A percentile compares a stretch with the other conserved stretches of the same genome.
phyloP scores from a whole-genome alignment of 345 rosid genomes.

The Corchorus capsularis region DNA sequence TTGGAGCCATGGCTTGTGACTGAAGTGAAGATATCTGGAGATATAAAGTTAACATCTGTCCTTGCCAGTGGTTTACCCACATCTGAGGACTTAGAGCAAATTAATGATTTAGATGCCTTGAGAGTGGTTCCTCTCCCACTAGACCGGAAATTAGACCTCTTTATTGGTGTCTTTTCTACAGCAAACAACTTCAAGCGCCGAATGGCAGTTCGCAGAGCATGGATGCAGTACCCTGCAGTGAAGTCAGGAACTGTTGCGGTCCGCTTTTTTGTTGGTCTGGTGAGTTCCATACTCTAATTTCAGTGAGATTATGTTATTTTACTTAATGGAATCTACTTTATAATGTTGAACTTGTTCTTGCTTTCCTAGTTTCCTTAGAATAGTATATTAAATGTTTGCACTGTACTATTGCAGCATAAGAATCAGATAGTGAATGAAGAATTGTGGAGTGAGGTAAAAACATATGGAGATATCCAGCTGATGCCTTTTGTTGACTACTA shows the following conservation, averaged over 20 bases:
- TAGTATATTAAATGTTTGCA: constrained; percentile 3
- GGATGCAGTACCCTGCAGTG: constrained; percentile 91
- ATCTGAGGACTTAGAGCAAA: constrained; percentile 80
- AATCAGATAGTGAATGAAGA: constrained; percentile 85
- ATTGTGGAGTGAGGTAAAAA: constrained; percentile 85
- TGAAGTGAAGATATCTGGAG: constrained; percentile 84
- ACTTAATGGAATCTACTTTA: neutral
- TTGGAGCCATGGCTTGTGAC: constrained; percentile 95
- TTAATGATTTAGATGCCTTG: constrained; percentile 63
- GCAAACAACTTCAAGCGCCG: constrained; percentile 94
- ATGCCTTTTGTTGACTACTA: constrained; percentile 99
- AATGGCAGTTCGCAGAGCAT: constrained; percentile 96
- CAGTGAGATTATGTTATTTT: neutral
- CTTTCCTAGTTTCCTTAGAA: neutral
- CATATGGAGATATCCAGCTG: constrained; percentile 84
- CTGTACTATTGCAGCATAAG: constrained; percentile 70
- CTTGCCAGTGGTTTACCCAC: constrained; percentile 95
- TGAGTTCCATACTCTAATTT: constrained; percentile 37
- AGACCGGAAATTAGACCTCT: constrained; percentile 60
- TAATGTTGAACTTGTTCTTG: neutral
- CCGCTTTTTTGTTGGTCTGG: constrained; percentile 96
- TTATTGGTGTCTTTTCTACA: constrained; percentile 92
- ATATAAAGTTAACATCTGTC: constrained; percentile 64
- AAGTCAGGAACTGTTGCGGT: constrained; percentile 73
- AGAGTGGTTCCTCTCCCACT: constrained; percentile 60